Evolutionary conservation across 2,329 filamentous ascomycete genomes (phyloP), one percentile per base, ranked within the genome.

Genomic region (Thielaviopsis populi): DNA sequence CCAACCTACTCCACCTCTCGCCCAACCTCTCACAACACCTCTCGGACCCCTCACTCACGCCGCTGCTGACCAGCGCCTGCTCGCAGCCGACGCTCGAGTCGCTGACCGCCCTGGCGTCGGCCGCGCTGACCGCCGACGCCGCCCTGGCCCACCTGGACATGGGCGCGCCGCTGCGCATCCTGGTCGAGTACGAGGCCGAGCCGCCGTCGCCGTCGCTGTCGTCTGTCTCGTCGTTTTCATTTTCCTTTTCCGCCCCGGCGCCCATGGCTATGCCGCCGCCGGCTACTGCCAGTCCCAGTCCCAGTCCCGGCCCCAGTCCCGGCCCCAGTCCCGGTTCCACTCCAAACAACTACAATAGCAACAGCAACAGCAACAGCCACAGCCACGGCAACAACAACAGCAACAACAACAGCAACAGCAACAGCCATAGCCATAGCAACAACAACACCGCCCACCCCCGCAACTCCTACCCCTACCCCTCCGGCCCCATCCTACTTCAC

Each of bases 41-140:
- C 66, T 77, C 80, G 68, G 82, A 84, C 75, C 74, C 77, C 66
- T 74, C 78, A 66, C 77, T 82, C 68, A 81, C 79, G 3, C 80
- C 82, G 40, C 77, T 85, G 68, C 77, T 85, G 70, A 80, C 79
- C 22, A 81, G 79, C 33, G 77, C 79, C 65, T 74, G 73, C 62
- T 74, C 75, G 24, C 72, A 72, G 62, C 71, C 72, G 6, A 76
- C 77, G 63, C 75, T 78, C 65, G 74, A 78, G 61, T 75, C 80
- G n/a, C 77, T 85, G 61, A 76, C 79, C 6, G 71, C 75, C 3
- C 77, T 85, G 50, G 76, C 82, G 40, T 75, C 76, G 56, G 76
- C 78, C 60, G 80, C 82, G 17, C 75, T 84, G 27, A 76, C 75
- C 66, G 78, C 79, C 13, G 78, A 80, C 69, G 78, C 80, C 56